These are phyloP conservation scores for Ustilago nuda DNA, from an alignment of 1,284 basidiomycete genomes.

Conservation along the genomic window DNA sequence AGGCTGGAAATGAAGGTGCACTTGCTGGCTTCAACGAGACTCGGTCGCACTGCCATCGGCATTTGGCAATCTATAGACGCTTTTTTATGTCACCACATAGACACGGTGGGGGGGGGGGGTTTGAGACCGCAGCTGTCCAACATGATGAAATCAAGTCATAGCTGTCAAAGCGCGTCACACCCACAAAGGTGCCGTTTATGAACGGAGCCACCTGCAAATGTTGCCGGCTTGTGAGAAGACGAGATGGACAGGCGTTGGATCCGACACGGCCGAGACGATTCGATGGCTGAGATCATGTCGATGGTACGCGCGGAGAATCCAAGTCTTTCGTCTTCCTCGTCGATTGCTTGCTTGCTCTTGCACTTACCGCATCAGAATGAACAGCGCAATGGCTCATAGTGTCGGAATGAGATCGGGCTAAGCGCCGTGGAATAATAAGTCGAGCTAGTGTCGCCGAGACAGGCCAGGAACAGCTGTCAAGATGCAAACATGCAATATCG, in stretches of 20 bases:
- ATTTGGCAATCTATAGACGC: neutral
- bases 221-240: neutral
- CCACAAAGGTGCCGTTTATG: neutral
- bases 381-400: slow-evolving; percentile 11
- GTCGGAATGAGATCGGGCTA: neutral
- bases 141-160: slow-evolving; percentile 15
- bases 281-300: neutral
- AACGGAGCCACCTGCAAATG: neutral
- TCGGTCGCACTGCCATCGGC: neutral
- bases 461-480: slow-evolving; percentile 18
- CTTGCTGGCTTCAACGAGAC: neutral
- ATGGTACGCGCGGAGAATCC: neutral
- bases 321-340: slow-evolving; percentile 15
- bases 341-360: neutral
- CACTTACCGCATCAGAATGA: slow-evolving; percentile 26
- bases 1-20: neutral
- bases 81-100: too few species aligned
- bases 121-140: neutral
- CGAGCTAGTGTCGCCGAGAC: neutral
- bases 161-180: neutral
- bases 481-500: slow-evolving; percentile 12
- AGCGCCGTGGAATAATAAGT: neutral
- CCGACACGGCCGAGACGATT: neutral
- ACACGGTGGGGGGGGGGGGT: too few species aligned
- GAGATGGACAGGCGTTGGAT: slow-evolving; percentile 4